phyloP scores from a whole-genome alignment of 148 eudicot species.

The Chenopodium formosanum region DNA sequence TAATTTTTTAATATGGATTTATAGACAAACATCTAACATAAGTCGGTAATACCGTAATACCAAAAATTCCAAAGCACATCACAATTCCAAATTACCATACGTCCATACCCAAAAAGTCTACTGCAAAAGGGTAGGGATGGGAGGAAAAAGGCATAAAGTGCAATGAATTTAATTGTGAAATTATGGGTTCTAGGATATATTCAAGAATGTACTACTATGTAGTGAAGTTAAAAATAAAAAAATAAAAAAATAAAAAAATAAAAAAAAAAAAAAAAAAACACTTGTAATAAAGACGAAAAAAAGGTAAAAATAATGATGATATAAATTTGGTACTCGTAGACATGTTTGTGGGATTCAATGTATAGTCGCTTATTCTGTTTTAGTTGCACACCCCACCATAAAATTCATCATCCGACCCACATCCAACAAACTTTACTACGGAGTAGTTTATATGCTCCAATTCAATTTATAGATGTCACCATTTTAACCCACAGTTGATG shows the following conservation, averaged over 20 bases:
- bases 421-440: conserved; percentile 2
- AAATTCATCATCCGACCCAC: neutral
- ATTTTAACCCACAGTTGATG: neutral
- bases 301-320: neutral
- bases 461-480: neutral
- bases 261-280: too few relatives aligned
- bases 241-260: too few relatives aligned
- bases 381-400: neutral
- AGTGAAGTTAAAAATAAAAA: neutral
- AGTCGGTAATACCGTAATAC: too few relatives aligned
- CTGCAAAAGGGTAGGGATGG: too few relatives aligned
- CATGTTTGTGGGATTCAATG: neutral
- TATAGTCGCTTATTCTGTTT: neutral
- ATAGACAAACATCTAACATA: too few relatives aligned
- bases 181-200: neutral
- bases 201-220: too few relatives aligned
- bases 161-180: neutral
- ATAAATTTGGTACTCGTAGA: neutral
- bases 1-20: too few relatives aligned
- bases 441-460: neutral
- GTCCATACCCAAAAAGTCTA: too few relatives aligned
- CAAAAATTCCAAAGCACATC: too few relatives aligned
- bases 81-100: too few relatives aligned
- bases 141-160: too few relatives aligned
- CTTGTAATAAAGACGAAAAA: neutral